Conservation (phyloP, 139 green algal species). For the Tetratostichococcus sp. region DNA sequence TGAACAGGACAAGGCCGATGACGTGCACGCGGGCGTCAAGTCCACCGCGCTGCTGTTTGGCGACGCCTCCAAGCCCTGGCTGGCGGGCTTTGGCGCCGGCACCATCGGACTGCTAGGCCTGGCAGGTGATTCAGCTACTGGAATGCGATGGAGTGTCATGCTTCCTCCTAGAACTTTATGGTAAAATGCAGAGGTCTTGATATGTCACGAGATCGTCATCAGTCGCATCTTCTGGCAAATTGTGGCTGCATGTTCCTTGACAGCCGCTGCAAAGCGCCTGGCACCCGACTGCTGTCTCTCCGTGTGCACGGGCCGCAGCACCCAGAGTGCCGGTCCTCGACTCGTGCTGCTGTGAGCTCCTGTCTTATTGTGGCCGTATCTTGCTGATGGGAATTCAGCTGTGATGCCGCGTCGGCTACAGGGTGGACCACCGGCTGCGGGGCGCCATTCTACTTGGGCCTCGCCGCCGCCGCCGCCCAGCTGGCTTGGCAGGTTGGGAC, state of each 20-base stretch:
- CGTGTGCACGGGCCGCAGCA: too few relatives aligned
- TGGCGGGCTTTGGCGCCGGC: constrained; percentile 48
- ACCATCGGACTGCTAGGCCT: constrained; percentile 30
- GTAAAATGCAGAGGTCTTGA: neutral
- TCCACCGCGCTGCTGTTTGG: constrained; percentile 88
- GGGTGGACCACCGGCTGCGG: constrained; percentile 28
- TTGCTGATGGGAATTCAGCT: too few relatives aligned
- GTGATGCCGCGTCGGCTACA: neutral
- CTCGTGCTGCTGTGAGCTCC: too few relatives aligned
- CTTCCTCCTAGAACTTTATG: neutral
- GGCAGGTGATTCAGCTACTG: neutral
- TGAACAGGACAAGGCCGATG: constrained; percentile 86
- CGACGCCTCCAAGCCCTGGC: constrained; percentile 44
- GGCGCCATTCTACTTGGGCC: constrained; percentile 24
- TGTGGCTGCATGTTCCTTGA: too few relatives aligned
- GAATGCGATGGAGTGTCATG: constrained; percentile 1
- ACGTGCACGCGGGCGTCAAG: constrained; percentile 77
- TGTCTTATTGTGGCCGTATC: neutral
- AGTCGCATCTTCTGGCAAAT: too few relatives aligned
- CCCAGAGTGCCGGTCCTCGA: too few relatives aligned
- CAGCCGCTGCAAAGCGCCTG: too few relatives aligned
- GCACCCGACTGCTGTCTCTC: too few relatives aligned
- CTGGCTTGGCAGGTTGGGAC: constrained; percentile 25
- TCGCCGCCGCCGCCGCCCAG: constrained; percentile 11
- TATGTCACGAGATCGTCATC: too few relatives aligned